Evolutionary conservation across 345 rosid genomes (phyloP).

Genomic region (Adansonia digitata): DNA sequence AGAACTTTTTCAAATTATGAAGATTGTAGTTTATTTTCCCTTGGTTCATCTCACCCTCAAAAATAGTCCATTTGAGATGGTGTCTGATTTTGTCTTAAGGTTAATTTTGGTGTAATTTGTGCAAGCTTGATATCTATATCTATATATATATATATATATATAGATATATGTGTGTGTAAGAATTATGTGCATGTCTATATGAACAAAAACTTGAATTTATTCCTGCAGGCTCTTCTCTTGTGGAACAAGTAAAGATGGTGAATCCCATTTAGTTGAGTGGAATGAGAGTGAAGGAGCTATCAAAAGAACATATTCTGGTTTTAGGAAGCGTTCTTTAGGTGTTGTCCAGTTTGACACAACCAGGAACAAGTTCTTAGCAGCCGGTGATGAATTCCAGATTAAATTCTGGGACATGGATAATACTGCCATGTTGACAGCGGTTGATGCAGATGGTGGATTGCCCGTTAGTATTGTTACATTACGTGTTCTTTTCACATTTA

Average conservation of each 20-base stretch:
- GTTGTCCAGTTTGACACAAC: slow-evolving; percentile 68
- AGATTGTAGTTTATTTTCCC: not conserved
- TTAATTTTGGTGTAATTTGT: not conserved
- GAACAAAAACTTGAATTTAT: not conserved
- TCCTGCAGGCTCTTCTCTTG: slow-evolving; percentile 59
- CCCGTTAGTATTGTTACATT: slow-evolving; percentile 36
- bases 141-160: too few species aligned
- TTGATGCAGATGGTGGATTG: slow-evolving; percentile 62
- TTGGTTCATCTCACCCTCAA: not conserved
- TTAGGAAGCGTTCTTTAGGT: slow-evolving; percentile 48
- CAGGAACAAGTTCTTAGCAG: slow-evolving; percentile 58
- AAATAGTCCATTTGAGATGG: not conserved
- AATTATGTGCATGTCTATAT: not conserved
- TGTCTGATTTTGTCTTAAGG: not conserved
- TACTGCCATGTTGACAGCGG: slow-evolving; percentile 31
- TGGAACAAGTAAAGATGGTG: slow-evolving; percentile 69
- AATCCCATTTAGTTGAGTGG: slow-evolving; percentile 64
- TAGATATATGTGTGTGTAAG: too few species aligned
- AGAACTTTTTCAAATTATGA: not conserved
- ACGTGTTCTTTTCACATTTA: not conserved
- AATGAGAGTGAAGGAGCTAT: slow-evolving; percentile 66
- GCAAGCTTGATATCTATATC: not conserved
- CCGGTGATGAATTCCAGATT: slow-evolving; percentile 56
- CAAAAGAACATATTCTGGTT: slow-evolving; percentile 49
- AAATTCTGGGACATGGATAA: slow-evolving; percentile 75